Evolutionary conservation across 1,284 basidiomycete genomes (phyloP).

Genomic region (Leccinum subrobustum): DNA sequence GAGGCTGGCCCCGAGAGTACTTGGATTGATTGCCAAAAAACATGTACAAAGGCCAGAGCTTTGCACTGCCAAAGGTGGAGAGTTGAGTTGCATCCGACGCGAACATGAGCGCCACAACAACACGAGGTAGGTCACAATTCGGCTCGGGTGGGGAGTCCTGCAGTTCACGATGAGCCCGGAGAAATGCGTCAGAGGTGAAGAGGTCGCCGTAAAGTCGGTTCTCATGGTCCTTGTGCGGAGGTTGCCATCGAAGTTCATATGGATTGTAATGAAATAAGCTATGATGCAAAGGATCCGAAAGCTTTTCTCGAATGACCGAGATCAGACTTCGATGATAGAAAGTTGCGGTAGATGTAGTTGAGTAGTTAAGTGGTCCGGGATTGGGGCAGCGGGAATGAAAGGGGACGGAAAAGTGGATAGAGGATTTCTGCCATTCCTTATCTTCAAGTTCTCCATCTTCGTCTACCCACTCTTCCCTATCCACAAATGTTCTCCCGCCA

Average conservation of each 20-base stretch:
- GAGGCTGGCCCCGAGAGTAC: background rate
- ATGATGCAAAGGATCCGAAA: background rate
- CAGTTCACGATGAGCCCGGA: background rate
- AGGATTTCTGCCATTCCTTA: background rate
- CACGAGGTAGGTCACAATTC: background rate
- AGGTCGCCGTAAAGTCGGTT: background rate
- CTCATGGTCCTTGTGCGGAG: background rate
- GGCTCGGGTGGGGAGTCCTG: background rate
- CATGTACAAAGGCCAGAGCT: slow-evolving; percentile 31
- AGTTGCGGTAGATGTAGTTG: background rate
- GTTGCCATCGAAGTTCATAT: background rate
- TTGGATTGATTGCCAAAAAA: slow-evolving; percentile 26
- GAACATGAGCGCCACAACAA: slow-evolving; percentile 22
- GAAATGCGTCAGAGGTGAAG: background rate
- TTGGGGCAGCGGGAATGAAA: background rate
- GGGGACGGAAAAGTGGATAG: background rate
- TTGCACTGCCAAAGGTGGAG: slow-evolving; percentile 25
- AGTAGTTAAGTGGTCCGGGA: background rate
- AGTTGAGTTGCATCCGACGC: slow-evolving; percentile 34
- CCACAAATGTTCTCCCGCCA: background rate
- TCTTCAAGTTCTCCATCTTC: background rate
- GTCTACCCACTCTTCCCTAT: background rate
- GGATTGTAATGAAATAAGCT: background rate
- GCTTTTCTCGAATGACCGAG: background rate
- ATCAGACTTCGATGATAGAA: background rate